Percentiles rank a stretch among this genome's conserved stretches.
phyloP scores from a whole-genome alignment of 257 asterid genomes.

The Solanum pinnatisectum region DNA sequence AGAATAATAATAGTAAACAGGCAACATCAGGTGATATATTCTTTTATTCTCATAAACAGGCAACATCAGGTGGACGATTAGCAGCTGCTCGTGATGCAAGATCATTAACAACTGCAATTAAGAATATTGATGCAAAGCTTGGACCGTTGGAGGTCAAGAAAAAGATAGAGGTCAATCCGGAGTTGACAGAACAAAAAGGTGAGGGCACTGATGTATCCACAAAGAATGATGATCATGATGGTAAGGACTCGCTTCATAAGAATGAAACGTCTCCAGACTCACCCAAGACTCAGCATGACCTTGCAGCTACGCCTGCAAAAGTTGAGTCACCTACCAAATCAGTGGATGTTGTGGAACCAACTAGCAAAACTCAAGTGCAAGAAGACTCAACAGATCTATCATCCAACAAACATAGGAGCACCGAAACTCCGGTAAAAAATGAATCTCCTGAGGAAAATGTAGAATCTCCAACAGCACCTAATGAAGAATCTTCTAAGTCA shows the following conservation, averaged over 20 bases:
- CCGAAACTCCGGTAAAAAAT: too few relatives aligned
- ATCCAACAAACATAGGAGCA: too few relatives aligned
- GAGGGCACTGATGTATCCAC: not conserved
- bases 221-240: not conserved
- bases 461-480: too few relatives aligned
- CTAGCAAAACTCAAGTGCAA: not conserved
- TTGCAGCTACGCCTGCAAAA: not conserved
- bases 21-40: constrained; percentile 8
- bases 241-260: constrained; percentile 2
- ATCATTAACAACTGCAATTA: constrained; percentile 29
- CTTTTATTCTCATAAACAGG: constrained; percentile 20
- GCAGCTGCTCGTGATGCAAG: constrained; percentile 56
- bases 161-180: constrained; percentile 11
- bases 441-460: too few relatives aligned
- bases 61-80: constrained; percentile 26
- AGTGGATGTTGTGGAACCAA: not conserved
- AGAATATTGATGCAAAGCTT: constrained; percentile 43
- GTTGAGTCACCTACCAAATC: not conserved
- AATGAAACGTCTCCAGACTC: not conserved
- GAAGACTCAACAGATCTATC: too few relatives aligned
- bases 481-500: too few relatives aligned
- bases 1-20: constrained; percentile 10
- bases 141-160: constrained; percentile 32
- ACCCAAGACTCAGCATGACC: not conserved
- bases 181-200: not conserved